These are phyloP conservation scores for Tricholoma flavovirens DNA, from an alignment of 768 basidiomycete genomes.

Conservation along the genomic window DNA sequence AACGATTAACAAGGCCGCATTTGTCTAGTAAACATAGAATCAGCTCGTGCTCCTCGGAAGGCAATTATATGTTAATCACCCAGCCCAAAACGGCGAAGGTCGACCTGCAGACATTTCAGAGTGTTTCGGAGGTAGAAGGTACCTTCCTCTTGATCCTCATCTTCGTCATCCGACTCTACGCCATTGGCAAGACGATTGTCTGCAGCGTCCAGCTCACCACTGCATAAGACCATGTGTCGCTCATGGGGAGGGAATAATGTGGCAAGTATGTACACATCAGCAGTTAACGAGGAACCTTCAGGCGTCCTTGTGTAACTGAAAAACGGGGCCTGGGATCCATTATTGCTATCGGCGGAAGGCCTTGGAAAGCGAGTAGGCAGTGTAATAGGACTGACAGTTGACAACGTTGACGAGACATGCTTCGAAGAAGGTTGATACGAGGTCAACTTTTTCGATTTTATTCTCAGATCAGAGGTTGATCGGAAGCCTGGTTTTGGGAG, in stretches of 20 bases:
- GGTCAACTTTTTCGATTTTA: conserved; percentile 19
- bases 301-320: conserved; percentile 74
- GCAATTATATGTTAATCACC: conserved; percentile 35
- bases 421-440: conserved; percentile 32
- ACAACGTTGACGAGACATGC: conserved; percentile 28
- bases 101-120: conserved; percentile 70
- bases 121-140: conserved; percentile 30
- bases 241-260: conserved; percentile 66
- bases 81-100: conserved; percentile 65
- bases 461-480: conserved; percentile 38
- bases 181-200: conserved; percentile 32
- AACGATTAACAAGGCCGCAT: conserved; percentile 71
- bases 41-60: neutral
- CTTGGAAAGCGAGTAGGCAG: conserved; percentile 2
- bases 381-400: conserved; percentile 21
- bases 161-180: conserved; percentile 27
- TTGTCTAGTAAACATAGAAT: conserved; percentile 43
- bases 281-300: conserved; percentile 73
- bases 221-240: conserved; percentile 69
- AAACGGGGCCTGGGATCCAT: conserved; percentile 50
- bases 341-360: conserved; percentile 3
- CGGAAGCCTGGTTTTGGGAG: conserved; percentile 33
- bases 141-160: conserved; percentile 31
- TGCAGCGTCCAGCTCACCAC: conserved; percentile 58
- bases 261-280: conserved; percentile 62